Evolutionary conservation across 257 asterid genomes (phyloP), one percentile per base, ranked within the genome.

Genomic region (Scutellaria baicalensis): DNA sequence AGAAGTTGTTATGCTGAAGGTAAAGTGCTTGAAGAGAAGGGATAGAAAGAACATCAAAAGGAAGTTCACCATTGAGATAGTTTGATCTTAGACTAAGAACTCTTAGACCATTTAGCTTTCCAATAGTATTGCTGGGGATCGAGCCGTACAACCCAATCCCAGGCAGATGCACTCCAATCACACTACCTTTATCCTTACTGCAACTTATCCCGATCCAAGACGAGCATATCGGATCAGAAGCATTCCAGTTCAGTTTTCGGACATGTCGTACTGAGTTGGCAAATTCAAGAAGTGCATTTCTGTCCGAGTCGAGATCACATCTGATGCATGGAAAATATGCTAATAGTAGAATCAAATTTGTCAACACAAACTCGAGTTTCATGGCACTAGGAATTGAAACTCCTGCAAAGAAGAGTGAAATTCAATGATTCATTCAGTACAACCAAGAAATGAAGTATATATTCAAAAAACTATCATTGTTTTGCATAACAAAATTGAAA

Each of bases 151-250:
- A 82, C 13, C 99, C 99, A 12, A 89, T 54, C 39, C 82, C 99
- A 0, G 99, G 99, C 36, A 94, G 91, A 77, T 79, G 97, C 45
- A 94, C 60, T 5, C 71, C 96, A 3, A 61, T 39, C 44, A 94
- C 97, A 76, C 93, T 64, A n/a, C 81, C 80, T 60, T 80, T 74
- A 55, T 85, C 82, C 17, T 59, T 50, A 6, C 84, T 68, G 83
- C 99, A 94, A 52, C 81, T 74, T 69, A 94, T 74, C 51, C 99
- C 99, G 1, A 68, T 75, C 99, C 99, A 94, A 23, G 95, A 82
- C 4, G 52, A 48, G 87, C 99, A 94, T 36, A 89, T 38, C 1
- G 82, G 78, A 55, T 18, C 20, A 0, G 82, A 0, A 0, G 75
- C 21, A 52, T 82, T 64, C 99, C 99, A 94, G 87, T 88, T 82